These are phyloP conservation scores for Trichoderma arundinaceum DNA, from an alignment of 2,329 filamentous ascomycete species.

Conservation along the genomic window DNA sequence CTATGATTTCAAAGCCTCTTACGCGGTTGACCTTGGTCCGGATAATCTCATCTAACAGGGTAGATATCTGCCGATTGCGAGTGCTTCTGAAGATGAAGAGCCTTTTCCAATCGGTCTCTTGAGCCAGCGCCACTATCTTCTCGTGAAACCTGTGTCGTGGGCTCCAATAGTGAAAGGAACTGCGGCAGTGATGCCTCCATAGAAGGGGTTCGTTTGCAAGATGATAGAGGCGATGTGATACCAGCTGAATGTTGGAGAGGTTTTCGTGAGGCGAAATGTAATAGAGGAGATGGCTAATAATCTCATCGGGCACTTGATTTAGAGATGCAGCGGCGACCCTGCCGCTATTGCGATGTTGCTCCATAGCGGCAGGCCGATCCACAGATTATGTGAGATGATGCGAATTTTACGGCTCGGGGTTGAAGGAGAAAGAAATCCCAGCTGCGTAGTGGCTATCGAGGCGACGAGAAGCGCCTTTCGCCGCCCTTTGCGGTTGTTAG, in stretches of 20 bases:
- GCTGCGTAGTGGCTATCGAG: neutral
- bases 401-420: neutral
- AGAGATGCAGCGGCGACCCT: constrained; percentile 41
- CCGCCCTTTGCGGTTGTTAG: neutral
- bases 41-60: constrained; percentile 71
- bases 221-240: constrained; percentile 67
- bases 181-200: constrained; percentile 78
- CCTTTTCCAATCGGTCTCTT: constrained; percentile 73
- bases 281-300: constrained; percentile 78
- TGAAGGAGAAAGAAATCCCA: neutral
- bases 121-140: constrained; percentile 60
- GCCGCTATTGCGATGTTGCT: constrained; percentile 1
- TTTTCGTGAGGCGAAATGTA: constrained; percentile 64
- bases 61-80: constrained; percentile 58
- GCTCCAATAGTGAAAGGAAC: constrained; percentile 77
- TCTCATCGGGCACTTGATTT: constrained; percentile 74
- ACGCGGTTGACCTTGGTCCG: constrained; percentile 72
- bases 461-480: neutral
- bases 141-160: constrained; percentile 62
- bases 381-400: constrained; percentile 16
- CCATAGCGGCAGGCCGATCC: constrained; percentile 24
- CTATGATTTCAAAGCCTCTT: constrained; percentile 72
- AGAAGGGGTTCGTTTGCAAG: constrained; percentile 74
- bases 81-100: constrained; percentile 64
- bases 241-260: constrained; percentile 53